Evolutionary conservation across 768 basidiomycete genomes (phyloP).

Genomic region (Mrakia frigida): DNA sequence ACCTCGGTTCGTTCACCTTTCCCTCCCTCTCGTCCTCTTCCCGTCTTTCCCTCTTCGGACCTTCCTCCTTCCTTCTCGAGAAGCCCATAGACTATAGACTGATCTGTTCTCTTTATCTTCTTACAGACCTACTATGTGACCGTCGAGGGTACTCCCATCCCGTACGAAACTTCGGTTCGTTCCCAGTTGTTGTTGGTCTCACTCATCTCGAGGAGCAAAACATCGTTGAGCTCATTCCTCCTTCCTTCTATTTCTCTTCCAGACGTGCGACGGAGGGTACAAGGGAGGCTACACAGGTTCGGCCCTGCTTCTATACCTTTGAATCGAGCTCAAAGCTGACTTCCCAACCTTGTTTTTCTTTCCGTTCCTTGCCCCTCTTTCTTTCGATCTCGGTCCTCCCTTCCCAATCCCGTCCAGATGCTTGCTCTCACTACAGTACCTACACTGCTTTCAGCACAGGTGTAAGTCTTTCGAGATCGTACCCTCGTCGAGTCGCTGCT

Average conservation of each 20-base stretch:
- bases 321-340: not conserved
- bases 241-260: not conserved
- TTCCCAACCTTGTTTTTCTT: not conserved
- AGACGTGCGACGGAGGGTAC: not conserved
- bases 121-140: not conserved
- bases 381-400: not conserved
- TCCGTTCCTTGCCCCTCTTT: not conserved
- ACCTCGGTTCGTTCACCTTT: not conserved
- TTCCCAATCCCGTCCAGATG: not conserved
- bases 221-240: not conserved
- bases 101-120: not conserved
- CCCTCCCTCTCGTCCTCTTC: not conserved
- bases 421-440: not conserved
- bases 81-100: no score
- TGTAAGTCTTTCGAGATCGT: not conserved
- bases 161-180: not conserved
- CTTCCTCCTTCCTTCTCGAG: no score
- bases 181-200: not conserved
- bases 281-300: not conserved
- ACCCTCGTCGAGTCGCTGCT: not conserved
- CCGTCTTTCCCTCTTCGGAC: no score
- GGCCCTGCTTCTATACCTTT: not conserved
- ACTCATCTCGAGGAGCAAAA: not conserved
- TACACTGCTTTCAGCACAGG: not conserved
- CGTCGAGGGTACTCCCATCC: not conserved